Evolutionary conservation across 495 filamentous ascomycete genomes (phyloP), one percentile per base, ranked within the genome.

Genomic region (Tuber umbilicatum): DNA sequence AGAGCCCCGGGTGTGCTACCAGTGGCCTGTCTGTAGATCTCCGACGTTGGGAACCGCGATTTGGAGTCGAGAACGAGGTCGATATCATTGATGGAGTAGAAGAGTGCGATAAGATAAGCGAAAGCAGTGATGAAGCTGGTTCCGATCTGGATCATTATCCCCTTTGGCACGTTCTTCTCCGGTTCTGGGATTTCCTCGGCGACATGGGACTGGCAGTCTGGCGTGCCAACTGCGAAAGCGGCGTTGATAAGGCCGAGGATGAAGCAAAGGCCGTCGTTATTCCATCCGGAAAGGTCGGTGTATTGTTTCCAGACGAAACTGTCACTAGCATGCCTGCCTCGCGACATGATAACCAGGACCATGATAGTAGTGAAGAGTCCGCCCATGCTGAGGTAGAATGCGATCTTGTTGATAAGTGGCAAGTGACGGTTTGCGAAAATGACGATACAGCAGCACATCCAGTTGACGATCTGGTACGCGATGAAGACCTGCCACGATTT

Each of bases 201-300:
- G 75, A 97, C 86, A 83, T 97, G 93, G 10, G 90, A 89, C 21
- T 92, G 87, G 55, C 87, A 86, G 81, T 92, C 92, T 4, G 92
- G 92, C 0, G 93, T 93, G 19, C 93, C 93, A 45, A 97, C 89
- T 27, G 91, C 89, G 81, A 91, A 97, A 16, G 93, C 92, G 31
- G 92, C 93, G 79, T 97, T 96, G 37, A 97, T 86, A 81, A 95
- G 92, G 2, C 93, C 93, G 3, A 89, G 84, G 21, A 94, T 83
- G 78, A 97, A 97, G 19, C 90, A 92, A 27, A 97, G 88, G 7
- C 92, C 93, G 73, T 89, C 84, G 70, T 85, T 87, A 39, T 84
- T 84, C 85, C 90, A 94, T 0, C 90, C 90, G 7, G 90, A 91
- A n/a, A 85, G 76, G 72, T 92, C 92, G 21, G 86, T 87, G 84